Evolutionary conservation across 805 yeast species (phyloP).

Genomic region (Kodamaea nitidulidarum): DNA sequence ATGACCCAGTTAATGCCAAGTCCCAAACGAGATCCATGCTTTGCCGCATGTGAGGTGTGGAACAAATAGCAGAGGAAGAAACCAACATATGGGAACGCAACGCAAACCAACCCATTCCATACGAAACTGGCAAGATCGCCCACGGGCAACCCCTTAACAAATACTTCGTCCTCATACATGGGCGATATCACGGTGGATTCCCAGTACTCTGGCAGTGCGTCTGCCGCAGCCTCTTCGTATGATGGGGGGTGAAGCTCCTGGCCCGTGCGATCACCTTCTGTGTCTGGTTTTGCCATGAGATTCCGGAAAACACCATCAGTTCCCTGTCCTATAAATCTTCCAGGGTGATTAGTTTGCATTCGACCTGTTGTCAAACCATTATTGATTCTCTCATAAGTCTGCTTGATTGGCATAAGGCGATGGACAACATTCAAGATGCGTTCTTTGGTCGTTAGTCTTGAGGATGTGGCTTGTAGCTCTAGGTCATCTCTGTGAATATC

Average conservation of each 20-base stretch:
- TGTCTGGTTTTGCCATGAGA: slow-evolving; percentile 83
- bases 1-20: slow-evolving; percentile 79
- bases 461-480: slow-evolving; percentile 24
- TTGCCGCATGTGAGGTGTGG: slow-evolving; percentile 96
- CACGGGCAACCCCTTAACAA: slow-evolving; percentile 93
- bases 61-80: slow-evolving; percentile 83
- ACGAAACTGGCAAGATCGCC: slow-evolving; percentile 84
- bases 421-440: slow-evolving; percentile 30
- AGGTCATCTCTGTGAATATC: slow-evolving; percentile 17
- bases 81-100: slow-evolving; percentile 93
- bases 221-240: slow-evolving; percentile 93
- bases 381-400: slow-evolving; percentile 40
- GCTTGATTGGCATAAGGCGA: slow-evolving; percentile 35
- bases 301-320: slow-evolving; percentile 93
- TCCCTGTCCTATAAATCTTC: slow-evolving; percentile 42
- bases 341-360: slow-evolving; percentile 42
- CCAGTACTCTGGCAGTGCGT: slow-evolving; percentile 95
- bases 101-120: slow-evolving; percentile 86
- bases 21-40: slow-evolving; percentile 91
- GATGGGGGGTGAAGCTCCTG: slow-evolving; percentile 70
- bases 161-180: slow-evolving; percentile 80
- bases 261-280: slow-evolving; percentile 27
- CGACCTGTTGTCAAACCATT: slow-evolving; percentile 41
- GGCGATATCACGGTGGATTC: slow-evolving; percentile 82
- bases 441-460: slow-evolving; percentile 24